These are phyloP conservation scores for Ophiostoma perfectum DNA, from an alignment of 2,329 filamentous ascomycete genomes.

Conservation along the genomic window DNA sequence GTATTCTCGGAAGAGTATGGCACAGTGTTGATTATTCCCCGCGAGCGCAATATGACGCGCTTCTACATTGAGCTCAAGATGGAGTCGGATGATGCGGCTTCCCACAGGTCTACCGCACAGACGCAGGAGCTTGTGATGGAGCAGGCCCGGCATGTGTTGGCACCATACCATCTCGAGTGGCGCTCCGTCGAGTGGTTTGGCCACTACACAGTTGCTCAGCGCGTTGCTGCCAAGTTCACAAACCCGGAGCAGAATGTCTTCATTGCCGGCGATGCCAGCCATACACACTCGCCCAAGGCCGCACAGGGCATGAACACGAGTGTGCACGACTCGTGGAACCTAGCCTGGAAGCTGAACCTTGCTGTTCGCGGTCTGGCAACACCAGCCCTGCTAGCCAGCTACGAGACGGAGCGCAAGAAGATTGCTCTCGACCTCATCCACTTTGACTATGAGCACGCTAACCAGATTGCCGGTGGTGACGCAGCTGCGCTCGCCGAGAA, in stretches of 20 bases:
- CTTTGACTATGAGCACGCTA: constrained; percentile 46
- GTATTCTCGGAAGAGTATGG: constrained; percentile 61
- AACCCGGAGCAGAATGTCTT: constrained; percentile 55
- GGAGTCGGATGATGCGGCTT: constrained; percentile 30
- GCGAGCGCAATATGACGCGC: constrained; percentile 66
- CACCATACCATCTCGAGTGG: constrained; percentile 53
- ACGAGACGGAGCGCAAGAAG: constrained; percentile 57
- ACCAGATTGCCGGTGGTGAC: constrained; percentile 51
- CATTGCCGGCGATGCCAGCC: constrained; percentile 58
- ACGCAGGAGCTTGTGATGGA: constrained; percentile 61
- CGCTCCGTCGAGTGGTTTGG: constrained; percentile 63
- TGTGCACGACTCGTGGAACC: constrained; percentile 58
- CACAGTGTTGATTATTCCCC: constrained; percentile 65
- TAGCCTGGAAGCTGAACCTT: constrained; percentile 56
- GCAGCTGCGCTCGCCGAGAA: constrained; percentile 54
- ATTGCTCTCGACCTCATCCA: constrained; percentile 55
- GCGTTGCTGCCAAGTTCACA: constrained; percentile 63
- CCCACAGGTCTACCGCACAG: constrained; percentile 31
- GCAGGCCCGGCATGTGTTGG: constrained; percentile 51
- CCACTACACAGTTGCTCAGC: constrained; percentile 63
- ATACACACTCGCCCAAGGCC: constrained; percentile 61
- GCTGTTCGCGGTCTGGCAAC: constrained; percentile 51
- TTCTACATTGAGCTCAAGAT: constrained; percentile 53
- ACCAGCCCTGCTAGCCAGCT: constrained; percentile 51
- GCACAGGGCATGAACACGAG: constrained; percentile 58